phyloP scores from a whole-genome alignment of 2,329 filamentous ascomycete species.

The Ophiostoma populinum region DNA sequence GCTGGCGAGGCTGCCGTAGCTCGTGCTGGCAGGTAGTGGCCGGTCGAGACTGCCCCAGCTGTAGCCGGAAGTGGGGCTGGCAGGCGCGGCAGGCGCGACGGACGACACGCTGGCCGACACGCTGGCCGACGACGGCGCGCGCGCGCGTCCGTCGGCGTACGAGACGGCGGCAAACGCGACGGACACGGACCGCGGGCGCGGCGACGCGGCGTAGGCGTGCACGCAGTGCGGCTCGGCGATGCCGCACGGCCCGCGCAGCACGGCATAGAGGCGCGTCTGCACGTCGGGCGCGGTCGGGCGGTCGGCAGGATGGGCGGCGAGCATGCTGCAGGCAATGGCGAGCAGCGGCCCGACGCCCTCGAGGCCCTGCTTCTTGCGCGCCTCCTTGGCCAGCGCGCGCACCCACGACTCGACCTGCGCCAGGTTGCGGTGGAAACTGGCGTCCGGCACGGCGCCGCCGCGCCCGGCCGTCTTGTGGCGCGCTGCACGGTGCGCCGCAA shows the following conservation, averaged over 20 bases:
- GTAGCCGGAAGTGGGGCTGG: too few relatives aligned
- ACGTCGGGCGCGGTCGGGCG: constrained; percentile 36
- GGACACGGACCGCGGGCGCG: too few relatives aligned
- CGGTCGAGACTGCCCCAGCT: too few relatives aligned
- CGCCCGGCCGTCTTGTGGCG: constrained; percentile 42
- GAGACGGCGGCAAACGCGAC: too few relatives aligned
- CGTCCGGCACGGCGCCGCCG: constrained; percentile 45
- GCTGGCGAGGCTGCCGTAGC: too few relatives aligned
- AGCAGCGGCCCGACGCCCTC: constrained; percentile 34
- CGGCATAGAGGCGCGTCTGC: constrained; percentile 32
- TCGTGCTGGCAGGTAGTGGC: too few relatives aligned
- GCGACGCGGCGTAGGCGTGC: constrained; percentile 33
- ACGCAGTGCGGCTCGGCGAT: constrained; percentile 36
- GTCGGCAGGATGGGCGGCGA: constrained; percentile 31
- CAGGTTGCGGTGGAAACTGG: constrained; percentile 56
- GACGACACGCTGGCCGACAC: too few relatives aligned
- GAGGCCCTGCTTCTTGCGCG: constrained; percentile 22
- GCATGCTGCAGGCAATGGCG: constrained; percentile 35
- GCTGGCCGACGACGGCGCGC: too few relatives aligned
- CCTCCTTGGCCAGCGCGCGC: constrained; percentile 40
- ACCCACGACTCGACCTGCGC: constrained; percentile 56
- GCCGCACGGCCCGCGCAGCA: constrained; percentile 30
- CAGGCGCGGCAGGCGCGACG: too few relatives aligned
- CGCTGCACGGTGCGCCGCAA: constrained; percentile 46
- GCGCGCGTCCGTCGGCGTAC: too few relatives aligned